Conservation (phyloP, 345 rosid species). For the Hevea brasiliensis region DNA sequence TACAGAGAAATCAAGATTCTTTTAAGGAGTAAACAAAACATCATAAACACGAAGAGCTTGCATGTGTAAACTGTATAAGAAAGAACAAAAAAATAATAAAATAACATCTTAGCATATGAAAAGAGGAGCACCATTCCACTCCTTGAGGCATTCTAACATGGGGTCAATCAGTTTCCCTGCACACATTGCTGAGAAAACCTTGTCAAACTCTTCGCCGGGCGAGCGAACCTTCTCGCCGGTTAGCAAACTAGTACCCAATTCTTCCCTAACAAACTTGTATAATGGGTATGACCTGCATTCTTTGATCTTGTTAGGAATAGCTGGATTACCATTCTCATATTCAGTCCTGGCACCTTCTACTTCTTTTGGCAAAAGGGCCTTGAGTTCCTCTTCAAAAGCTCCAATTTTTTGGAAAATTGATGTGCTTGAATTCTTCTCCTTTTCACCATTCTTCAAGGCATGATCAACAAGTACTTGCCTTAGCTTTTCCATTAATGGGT, state of each 20-base stretch:
- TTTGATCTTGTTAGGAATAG: slow-evolving; percentile 25
- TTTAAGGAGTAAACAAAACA: not conserved
- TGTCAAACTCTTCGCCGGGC: slow-evolving; percentile 34
- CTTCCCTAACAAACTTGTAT: slow-evolving; percentile 37
- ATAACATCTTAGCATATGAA: slow-evolving; percentile 15
- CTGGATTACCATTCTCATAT: slow-evolving; percentile 22
- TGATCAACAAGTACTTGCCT: slow-evolving; percentile 40
- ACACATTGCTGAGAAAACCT: slow-evolving; percentile 33
- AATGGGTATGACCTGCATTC: slow-evolving; percentile 39
- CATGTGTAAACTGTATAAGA: not conserved
- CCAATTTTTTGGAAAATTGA: slow-evolving; percentile 30
- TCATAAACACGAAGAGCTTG: not conserved
- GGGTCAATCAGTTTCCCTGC: slow-evolving; percentile 34
- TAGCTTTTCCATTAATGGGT: slow-evolving; percentile 32
- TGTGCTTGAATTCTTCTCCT: slow-evolving; percentile 22
- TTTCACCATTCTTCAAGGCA: slow-evolving; percentile 26
- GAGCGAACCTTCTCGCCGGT: slow-evolving; percentile 29
- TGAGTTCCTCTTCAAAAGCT: slow-evolving; percentile 28
- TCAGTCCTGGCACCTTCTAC: slow-evolving; percentile 29
- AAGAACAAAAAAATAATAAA: not conserved
- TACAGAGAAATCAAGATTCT: slow-evolving; percentile 2
- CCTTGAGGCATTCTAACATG: slow-evolving; percentile 28
- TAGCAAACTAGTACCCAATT: slow-evolving; percentile 22
- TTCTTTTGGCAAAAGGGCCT: slow-evolving; percentile 28
- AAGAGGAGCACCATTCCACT: slow-evolving; percentile 36